A percentile compares a stretch with the other conserved stretches of the same genome.
Evolutionary conservation across 306 rosid genomes (phyloP).

Genomic region (Vicia sativa): DNA sequence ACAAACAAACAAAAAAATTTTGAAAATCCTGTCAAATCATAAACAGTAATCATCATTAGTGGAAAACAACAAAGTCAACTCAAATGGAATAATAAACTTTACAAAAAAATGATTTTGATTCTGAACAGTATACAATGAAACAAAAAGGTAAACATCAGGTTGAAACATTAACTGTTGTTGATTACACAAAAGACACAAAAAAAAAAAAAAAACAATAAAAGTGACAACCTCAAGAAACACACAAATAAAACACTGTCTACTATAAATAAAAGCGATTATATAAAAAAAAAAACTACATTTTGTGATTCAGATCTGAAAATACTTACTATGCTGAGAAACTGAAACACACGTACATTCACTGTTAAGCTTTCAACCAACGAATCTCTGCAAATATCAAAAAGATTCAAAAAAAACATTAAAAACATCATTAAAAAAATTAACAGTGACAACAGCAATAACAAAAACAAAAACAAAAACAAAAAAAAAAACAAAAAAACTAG

Average conservation of each 20-base stretch:
- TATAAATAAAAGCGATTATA: conserved; percentile 7
- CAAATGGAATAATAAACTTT: conserved; percentile 24
- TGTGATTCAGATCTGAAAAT: conserved; percentile 67
- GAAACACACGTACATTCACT: conserved; percentile 48
- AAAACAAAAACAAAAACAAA: conserved; percentile 2
- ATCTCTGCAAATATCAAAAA: conserved; percentile 40
- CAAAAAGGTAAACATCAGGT: conserved; percentile 21
- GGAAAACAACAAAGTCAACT: conserved; percentile 36
- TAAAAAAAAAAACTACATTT: conserved; percentile 13
- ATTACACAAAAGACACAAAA: background rate
- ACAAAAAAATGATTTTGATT: conserved; percentile 32
- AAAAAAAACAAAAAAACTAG: background rate
- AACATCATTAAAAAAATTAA: conserved; percentile 30
- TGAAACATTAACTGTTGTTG: conserved; percentile 32
- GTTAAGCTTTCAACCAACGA: conserved; percentile 47
- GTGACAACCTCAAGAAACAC: conserved; percentile 32
- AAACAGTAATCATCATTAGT: conserved; percentile 39
- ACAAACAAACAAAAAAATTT: background rate
- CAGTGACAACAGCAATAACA: conserved; percentile 33
- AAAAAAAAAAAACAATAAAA: conserved; percentile 7
- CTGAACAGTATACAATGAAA: conserved; percentile 14
- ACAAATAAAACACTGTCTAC: conserved; percentile 9
- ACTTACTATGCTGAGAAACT: conserved; percentile 51
- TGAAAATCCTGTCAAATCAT: conserved; percentile 11
- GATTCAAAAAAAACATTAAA: conserved; percentile 20